phyloP scores from a whole-genome alignment of 2,329 filamentous ascomycete species.

The Ploettnerulaceae sp. region DNA sequence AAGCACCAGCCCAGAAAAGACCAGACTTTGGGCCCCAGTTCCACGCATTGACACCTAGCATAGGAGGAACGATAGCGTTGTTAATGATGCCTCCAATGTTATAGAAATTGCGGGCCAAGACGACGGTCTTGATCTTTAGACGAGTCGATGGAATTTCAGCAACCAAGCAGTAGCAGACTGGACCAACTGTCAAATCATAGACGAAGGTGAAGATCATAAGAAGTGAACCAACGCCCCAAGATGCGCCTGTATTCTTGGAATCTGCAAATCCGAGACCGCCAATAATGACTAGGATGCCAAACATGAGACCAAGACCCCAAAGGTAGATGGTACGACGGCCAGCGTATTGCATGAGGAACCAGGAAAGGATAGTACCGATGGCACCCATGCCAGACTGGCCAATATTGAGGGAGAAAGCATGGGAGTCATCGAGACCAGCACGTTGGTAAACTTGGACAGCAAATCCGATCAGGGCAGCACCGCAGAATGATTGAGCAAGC shows the following conservation, averaged over 20 bases:
- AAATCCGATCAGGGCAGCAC: slow-evolving; percentile 56
- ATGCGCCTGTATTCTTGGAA: slow-evolving; percentile 36
- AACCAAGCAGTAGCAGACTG: slow-evolving; percentile 40
- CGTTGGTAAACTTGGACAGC: slow-evolving; percentile 55
- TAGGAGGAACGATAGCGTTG: slow-evolving; percentile 55
- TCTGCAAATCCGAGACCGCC: slow-evolving; percentile 46
- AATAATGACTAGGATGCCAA: slow-evolving; percentile 42
- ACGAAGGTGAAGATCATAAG: slow-evolving; percentile 39
- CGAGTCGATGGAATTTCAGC: slow-evolving; percentile 40
- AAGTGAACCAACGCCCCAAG: slow-evolving; percentile 43
- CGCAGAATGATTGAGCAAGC: slow-evolving; percentile 55
- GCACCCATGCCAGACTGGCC: slow-evolving; percentile 42
- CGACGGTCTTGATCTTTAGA: slow-evolving; percentile 84
- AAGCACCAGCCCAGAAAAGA: slow-evolving; percentile 40
- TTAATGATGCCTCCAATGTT: slow-evolving; percentile 34
- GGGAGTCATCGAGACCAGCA: slow-evolving; percentile 44
- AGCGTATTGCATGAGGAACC: slow-evolving; percentile 43
- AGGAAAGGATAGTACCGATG: slow-evolving; percentile 46
- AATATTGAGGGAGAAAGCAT: slow-evolving; percentile 48
- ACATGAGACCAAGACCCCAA: slow-evolving; percentile 41
- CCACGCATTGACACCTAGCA: slow-evolving; percentile 40
- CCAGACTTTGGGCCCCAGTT: slow-evolving; percentile 38
- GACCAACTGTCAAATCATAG: slow-evolving; percentile 43
- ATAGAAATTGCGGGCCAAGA: slow-evolving; percentile 44
- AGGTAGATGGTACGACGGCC: slow-evolving; percentile 48